Evolutionary conservation across 1,284 basidiomycete species (phyloP).

Genomic region (Ceratorhiza oryzae-sativae): DNA sequence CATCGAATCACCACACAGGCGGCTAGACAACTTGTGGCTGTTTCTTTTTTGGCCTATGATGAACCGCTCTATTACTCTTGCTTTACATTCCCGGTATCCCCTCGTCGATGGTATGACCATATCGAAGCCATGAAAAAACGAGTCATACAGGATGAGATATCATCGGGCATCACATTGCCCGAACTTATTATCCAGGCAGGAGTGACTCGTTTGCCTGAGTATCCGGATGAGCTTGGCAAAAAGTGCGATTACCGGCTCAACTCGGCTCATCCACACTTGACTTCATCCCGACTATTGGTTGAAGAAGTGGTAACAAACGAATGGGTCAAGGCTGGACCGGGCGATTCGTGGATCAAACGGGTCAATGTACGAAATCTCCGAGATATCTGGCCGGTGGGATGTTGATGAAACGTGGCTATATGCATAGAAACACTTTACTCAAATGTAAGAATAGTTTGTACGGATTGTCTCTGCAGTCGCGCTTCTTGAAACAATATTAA

Average conservation of each 20-base stretch:
- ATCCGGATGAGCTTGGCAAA: not conserved
- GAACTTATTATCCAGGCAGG: conserved; percentile 4
- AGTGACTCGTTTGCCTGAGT: not conserved
- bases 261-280: not conserved
- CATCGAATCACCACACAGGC: conserved; percentile 3
- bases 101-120: conserved; percentile 11
- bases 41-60: conserved; percentile 37
- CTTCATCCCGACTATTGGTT: not conserved
- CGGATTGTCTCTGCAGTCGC: not conserved
- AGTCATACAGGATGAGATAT: not conserved
- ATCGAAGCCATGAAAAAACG: not conserved
- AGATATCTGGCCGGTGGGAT: conserved; percentile 25
- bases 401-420: not conserved
- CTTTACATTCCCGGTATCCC: not conserved
- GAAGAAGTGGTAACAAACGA: conserved; percentile 29
- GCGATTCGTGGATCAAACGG: conserved; percentile 6
- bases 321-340: conserved; percentile 8
- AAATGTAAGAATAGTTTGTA: not conserved
- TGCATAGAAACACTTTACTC: not conserved
- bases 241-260: conserved; percentile 6
- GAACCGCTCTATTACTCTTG: conserved; percentile 15
- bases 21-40: conserved; percentile 8
- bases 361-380: conserved; percentile 24
- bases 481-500: not conserved
- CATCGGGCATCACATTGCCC: not conserved